phyloP scores from a whole-genome alignment of 441 rosid genomes.

The Pelargonium fulgidum region DNA sequence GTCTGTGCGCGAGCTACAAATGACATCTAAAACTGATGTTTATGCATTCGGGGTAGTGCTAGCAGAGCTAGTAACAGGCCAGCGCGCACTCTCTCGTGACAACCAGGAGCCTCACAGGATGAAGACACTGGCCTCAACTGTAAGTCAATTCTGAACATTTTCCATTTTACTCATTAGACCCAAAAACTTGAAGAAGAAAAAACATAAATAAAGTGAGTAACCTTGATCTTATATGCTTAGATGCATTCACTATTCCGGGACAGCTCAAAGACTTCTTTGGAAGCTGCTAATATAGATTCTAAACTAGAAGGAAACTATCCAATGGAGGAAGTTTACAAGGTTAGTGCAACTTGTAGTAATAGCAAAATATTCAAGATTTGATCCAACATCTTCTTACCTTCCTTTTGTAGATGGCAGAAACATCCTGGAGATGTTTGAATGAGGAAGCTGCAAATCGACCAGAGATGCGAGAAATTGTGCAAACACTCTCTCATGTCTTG shows the following conservation, averaged over 20 bases:
- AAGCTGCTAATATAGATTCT: slow-evolving; percentile 22
- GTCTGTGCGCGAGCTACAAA: slow-evolving; percentile 25
- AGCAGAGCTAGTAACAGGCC: slow-evolving; percentile 32
- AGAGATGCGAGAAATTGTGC: slow-evolving; percentile 36
- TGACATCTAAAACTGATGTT: slow-evolving; percentile 34
- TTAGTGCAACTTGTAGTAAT: slow-evolving; percentile 11
- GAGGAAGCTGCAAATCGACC: slow-evolving; percentile 30
- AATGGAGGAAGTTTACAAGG: slow-evolving; percentile 30
- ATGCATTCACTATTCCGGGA: slow-evolving; percentile 19
- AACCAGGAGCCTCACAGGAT: slow-evolving; percentile 22
- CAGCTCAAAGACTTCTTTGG: slow-evolving; percentile 23
- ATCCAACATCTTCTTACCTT: neutral
- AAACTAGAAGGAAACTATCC: slow-evolving; percentile 29
- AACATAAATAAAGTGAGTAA: too few species aligned
- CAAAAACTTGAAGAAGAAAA: neutral
- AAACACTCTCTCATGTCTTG: slow-evolving; percentile 23
- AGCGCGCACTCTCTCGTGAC: slow-evolving; percentile 23
- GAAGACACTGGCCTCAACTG: slow-evolving; percentile 24
- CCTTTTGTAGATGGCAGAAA: slow-evolving; percentile 31
- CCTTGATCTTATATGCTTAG: slow-evolving; percentile 8
- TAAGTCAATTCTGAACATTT: slow-evolving; percentile 21
- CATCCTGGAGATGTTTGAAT: slow-evolving; percentile 24
- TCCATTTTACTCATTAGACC: neutral
- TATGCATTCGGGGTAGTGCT: slow-evolving; percentile 41
- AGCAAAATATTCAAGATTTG: neutral